These are phyloP conservation scores for Mortierella sp. DNA, from an alignment of 371 early-diverging fungal species.

Conservation along the genomic window DNA sequence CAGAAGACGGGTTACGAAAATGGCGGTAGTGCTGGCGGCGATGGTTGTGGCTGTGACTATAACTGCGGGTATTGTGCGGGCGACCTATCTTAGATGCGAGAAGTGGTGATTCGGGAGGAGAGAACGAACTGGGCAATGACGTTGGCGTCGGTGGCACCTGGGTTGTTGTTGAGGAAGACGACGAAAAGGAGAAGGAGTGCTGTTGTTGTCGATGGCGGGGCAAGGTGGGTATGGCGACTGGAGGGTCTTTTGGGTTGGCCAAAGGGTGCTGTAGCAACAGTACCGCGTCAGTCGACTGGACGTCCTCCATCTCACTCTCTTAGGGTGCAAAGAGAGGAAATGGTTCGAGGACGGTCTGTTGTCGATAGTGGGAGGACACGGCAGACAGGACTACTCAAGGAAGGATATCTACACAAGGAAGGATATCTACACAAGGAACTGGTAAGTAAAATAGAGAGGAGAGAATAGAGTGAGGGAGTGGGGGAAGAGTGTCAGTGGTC, in stretches of 20 bases:
- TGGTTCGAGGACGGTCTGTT: background rate
- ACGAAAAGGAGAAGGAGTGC: slow-evolving; percentile 9
- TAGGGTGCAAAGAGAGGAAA: background rate
- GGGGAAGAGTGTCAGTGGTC: background rate
- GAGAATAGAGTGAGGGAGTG: background rate
- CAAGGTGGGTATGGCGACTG: slow-evolving; percentile 40
- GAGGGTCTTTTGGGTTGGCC: slow-evolving; percentile 50
- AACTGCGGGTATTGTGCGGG: slow-evolving; percentile 9
- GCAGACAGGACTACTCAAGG: no score
- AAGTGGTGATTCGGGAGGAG: slow-evolving; percentile 43
- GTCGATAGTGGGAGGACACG: no score
- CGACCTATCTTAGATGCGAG: slow-evolving; percentile 11
- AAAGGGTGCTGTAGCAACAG: slow-evolving; percentile 52
- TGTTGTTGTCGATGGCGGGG: slow-evolving; percentile 43
- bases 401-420: no score
- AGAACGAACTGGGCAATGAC: slow-evolving; percentile 30
- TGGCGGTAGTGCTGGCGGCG: slow-evolving; percentile 9
- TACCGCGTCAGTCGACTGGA: slow-evolving; percentile 15
- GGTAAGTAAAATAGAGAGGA: no score
- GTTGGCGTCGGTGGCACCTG: slow-evolving; percentile 40
- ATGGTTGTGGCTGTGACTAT: slow-evolving; percentile 14
- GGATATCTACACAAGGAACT: no score
- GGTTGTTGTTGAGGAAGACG: background rate
- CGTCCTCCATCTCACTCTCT: slow-evolving; percentile 30
- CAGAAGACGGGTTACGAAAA: slow-evolving; percentile 1